A percentile compares a stretch with the other conserved stretches of the same genome.
phyloP scores from a whole-genome alignment of 164 flowering plant genomes.

The Cinnamomum chago region DNA sequence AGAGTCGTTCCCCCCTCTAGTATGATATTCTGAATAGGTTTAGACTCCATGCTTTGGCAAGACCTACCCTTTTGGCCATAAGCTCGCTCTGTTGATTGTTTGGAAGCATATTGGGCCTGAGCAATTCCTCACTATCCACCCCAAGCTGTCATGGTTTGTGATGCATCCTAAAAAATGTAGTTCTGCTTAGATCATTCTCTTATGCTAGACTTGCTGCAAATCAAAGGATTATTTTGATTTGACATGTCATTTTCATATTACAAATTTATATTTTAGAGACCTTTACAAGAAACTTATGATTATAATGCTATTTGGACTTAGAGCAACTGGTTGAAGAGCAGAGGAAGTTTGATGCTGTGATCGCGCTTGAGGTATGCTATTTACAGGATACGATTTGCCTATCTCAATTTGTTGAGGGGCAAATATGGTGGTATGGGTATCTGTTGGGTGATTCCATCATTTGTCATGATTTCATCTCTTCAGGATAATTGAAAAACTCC shows the following conservation, averaged over 20 bases:
- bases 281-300: background rate
- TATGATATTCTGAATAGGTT: too few relatives aligned
- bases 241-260: background rate
- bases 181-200: background rate
- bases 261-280: slow-evolving; percentile 3
- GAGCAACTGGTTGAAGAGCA: slow-evolving; percentile 82
- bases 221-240: background rate
- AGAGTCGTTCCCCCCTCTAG: too few relatives aligned
- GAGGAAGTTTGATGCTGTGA: slow-evolving; percentile 81
- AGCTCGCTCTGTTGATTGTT: too few relatives aligned
- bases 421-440: background rate
- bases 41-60: too few relatives aligned
- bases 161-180: background rate
- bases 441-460: background rate
- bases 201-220: background rate
- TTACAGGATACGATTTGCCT: slow-evolving; percentile 9
- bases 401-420: background rate
- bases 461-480: background rate
- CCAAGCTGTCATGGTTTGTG: background rate
- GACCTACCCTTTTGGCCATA: too few relatives aligned
- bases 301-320: slow-evolving; percentile 29
- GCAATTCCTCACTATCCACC: too few relatives aligned
- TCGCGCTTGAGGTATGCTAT: slow-evolving; percentile 74
- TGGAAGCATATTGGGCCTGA: too few relatives aligned
- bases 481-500: background rate